phyloP scores from a whole-genome alignment of 306 rosid genomes.

The Trifolium pratense region DNA sequence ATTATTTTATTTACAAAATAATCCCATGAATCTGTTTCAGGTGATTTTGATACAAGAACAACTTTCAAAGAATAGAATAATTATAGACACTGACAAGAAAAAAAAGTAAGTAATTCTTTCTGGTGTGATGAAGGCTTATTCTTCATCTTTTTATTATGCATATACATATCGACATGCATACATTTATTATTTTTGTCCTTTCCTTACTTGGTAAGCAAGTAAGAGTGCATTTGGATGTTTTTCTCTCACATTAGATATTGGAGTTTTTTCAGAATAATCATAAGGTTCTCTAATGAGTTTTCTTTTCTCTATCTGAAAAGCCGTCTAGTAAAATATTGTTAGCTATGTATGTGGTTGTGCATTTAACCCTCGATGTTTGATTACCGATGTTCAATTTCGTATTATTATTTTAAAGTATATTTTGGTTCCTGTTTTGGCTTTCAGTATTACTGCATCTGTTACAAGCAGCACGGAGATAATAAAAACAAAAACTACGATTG shows the following conservation, averaged over 20 bases:
- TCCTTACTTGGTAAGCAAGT: conserved; percentile 5
- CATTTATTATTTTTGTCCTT: conserved; percentile 11
- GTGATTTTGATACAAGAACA: conserved; percentile 91
- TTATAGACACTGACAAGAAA: conserved; percentile 78
- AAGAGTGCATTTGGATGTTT: conserved; percentile 17
- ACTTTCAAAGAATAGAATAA: conserved; percentile 87
- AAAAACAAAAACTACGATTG: conserved; percentile 73
- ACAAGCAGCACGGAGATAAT: conserved; percentile 65
- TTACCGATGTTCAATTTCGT: conserved; percentile 24
- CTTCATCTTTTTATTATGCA: conserved; percentile 17
- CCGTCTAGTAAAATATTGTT: conserved; percentile 6
- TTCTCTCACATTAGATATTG: conserved; percentile 7
- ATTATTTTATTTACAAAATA: conserved; percentile 12
- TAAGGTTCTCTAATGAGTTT: background rate
- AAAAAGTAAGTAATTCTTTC: conserved; percentile 66
- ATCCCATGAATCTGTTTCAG: conserved; percentile 54
- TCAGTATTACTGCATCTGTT: conserved; percentile 84
- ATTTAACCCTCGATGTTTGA: background rate
- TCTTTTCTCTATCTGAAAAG: conserved; percentile 1
- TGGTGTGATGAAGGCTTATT: conserved; percentile 24
- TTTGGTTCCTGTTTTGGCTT: conserved; percentile 37
- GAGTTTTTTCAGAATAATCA: conserved; percentile 3
- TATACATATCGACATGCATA: conserved; percentile 3
- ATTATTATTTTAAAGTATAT: conserved; percentile 21
- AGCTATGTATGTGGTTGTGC: conserved; percentile 9